Base-by-base conservation (phyloP, 139 green algal genomes). In the Coccomyxa sp. region DNA sequence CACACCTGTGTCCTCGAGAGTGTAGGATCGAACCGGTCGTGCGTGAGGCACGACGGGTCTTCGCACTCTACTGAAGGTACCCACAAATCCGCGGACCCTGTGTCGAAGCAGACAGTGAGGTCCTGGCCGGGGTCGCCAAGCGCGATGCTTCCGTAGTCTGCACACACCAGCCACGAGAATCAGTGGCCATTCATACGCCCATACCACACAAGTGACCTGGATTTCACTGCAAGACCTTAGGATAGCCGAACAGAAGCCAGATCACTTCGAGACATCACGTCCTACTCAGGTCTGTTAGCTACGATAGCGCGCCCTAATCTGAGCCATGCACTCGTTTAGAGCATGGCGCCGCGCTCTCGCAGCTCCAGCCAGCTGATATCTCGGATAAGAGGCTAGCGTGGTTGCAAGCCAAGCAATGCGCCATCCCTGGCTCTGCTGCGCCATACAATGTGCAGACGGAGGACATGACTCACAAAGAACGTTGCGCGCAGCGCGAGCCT, bases 61-160 rank as follows among this genome's bases (percentile, higher is more conserved):
- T 71, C n/a, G n/a, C 64, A 71, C 29, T 71, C 64, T 29, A 38
- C 29, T 3, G 29, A 38, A 29, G 64, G 64, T 18, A 71, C 64
- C 64, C 64, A 71, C 64, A 71, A 37, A 29, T 71, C 64, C 24
- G 64, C 64, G 18, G 64, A 71, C 29, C 64, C 64, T 16, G 64
- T 71, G 64, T 71, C 64, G n/a, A 71, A 71, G 64, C 64, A 71
- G 24, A 71, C 64, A 6, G 27, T 71, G 24, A 71, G 6, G 24
- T 22, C 2, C 29, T 38, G 29, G 27, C 10, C 18, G 27, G 27
- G 64, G 24, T 10, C 6, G 2, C 64, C 64, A 18, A 71, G 64
- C 64, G 18, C 14, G 27, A 71, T 71, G 64, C 29, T 71, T 22
- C 64, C 64, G 64, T 71, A 71, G n/a, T 71, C 64, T 71, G 64